A percentile compares a stretch with the other conserved stretches of the same genome.
Evolutionary conservation across 768 basidiomycete species (phyloP).

Genomic region (Xanthoconium stramineum): DNA sequence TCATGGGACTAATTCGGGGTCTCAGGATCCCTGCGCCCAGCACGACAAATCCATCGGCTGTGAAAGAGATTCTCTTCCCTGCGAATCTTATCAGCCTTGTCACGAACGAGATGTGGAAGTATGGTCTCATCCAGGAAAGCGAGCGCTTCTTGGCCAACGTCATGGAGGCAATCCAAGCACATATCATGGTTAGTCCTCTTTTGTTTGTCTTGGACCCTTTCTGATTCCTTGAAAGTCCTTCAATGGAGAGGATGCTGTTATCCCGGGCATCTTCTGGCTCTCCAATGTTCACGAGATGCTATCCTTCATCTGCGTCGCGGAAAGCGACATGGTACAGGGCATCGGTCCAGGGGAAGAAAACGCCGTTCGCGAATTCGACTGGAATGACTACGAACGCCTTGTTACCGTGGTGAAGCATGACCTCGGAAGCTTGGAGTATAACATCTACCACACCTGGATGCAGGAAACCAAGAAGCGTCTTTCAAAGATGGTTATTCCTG

Average conservation of each 20-base stretch:
- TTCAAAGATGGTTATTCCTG: conserved; percentile 98
- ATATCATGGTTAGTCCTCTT: conserved; percentile 82
- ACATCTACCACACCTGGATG: conserved; percentile 99
- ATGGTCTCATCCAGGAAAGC: conserved; percentile 93
- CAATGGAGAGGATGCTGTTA: conserved; percentile 88
- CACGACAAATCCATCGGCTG: conserved; percentile 84
- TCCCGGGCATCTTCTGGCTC: conserved; percentile 99
- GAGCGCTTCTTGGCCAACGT: conserved; percentile 98
- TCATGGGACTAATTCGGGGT: conserved; percentile 85
- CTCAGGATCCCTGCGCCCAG: conserved; percentile 92
- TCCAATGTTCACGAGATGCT: conserved; percentile 99
- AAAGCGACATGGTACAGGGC: conserved; percentile 96
- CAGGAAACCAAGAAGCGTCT: conserved; percentile 94
- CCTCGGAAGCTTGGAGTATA: conserved; percentile 96
- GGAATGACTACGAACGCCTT: conserved; percentile 94
- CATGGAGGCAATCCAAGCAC: conserved; percentile 95
- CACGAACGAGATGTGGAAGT: conserved; percentile 99
- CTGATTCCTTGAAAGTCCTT: conserved; percentile 57
- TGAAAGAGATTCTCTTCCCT: conserved; percentile 98
- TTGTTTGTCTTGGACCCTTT: not conserved
- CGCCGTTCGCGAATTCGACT: conserved; percentile 88
- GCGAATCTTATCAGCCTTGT: conserved; percentile 96
- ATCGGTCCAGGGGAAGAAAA: conserved; percentile 96
- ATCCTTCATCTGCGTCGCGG: conserved; percentile 98
- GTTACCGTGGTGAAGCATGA: conserved; percentile 99